Base-by-base conservation (phyloP, 495 filamentous ascomycete species). In the Bathelium albidoporum region DNA sequence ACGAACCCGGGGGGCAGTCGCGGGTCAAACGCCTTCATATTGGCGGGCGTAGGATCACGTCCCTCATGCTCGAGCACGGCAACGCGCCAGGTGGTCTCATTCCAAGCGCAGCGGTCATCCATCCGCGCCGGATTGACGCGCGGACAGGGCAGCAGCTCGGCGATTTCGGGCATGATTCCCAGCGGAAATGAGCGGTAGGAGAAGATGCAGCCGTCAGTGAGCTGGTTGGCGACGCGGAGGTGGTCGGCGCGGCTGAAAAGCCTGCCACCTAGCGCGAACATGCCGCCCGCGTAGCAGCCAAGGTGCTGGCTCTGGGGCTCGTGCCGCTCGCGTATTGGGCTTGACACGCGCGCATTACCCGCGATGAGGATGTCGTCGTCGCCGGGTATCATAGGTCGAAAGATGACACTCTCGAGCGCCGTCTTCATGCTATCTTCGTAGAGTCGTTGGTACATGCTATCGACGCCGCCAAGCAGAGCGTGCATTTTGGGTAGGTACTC, bases 151-250 rank as follows among this genome's bases (percentile, higher is more conserved):
- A 78, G 71, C 69, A 82, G 77, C 26, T 77, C 71, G 66, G 85
- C 79, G 0, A 75, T 70, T 55, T 88, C 85, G 0, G 85, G 85
- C 75, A 78, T 78, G 66, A 98, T 89, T 2, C 93, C 95, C 0
- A 86, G 88, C 1, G 83, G 78, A 14, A 89, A 91, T 20, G 81
- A 80, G 67, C 90, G 85, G 71, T 97, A 97, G 1, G 91, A 88
- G 93, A 91, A 97, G 1, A 94, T 88, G 71, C 94, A 98, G 24
- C 93, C 95, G 63, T 95, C 91, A 0, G 93, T 89, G 14, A 98
- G 73, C 64, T 81, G 79, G 1, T 76, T 76, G 4, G 83, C 85
- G 39, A 80, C 79, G 7, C 75, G 71, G 22, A 88, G 63, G 58
- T 87, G 82, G 32, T 80, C 73, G 0, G 80, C 71, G 5, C 78